Evolutionary conservation across 2,329 filamentous ascomycete genomes (phyloP), one percentile per base, ranked within the genome.

Genomic region (Verticillium zaregamsianum): DNA sequence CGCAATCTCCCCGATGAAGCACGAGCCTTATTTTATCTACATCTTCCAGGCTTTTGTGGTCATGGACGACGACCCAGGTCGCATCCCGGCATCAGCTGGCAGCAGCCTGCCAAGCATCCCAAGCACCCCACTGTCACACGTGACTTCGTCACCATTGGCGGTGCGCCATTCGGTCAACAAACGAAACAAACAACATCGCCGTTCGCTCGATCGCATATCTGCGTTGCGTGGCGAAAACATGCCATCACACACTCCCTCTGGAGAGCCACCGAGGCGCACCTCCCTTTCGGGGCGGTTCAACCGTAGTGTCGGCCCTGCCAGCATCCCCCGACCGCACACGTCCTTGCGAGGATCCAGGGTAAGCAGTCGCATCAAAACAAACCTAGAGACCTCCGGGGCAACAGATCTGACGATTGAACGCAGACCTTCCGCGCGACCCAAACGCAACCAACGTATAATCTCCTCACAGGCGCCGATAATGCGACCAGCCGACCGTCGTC

Each of bases 401-500:
- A 60, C 11, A 57, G 31, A 28, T 28, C 28, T 40, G 23, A 25
- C 15, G 32, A 5, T 31, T 17, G 2, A 15, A 39, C 40, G 39
- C 32, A 31, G 49, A 33, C 49, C 17, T 57, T 54, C 45, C 57
- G 80, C 79, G 70, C 82, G 63, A 75, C 80, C 7, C 76, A 65
- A 54, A 62, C 79, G 2, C 86, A 85, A 63, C 84, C 85, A 0
- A 79, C 81, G 6, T 87, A 86, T 67, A 85, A 89, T 66, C 79
- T 88, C 40, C 72, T 90, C 11, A 82, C 83, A 2, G 86, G 84
- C 32, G 80, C 77, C 60, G 80, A 85, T 31, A 67, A 71, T 5
- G 25, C 54, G 5, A 7, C 54, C 5, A 31, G 54, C 6, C 70
- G 79, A 52, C 74, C 79, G 0, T 64, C 71, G 0, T 81, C 80